Evolutionary conservation across 129 eudicot genomes (phyloP), one percentile per base, ranked within the genome.

Genomic region (Centaurea solstitialis): DNA sequence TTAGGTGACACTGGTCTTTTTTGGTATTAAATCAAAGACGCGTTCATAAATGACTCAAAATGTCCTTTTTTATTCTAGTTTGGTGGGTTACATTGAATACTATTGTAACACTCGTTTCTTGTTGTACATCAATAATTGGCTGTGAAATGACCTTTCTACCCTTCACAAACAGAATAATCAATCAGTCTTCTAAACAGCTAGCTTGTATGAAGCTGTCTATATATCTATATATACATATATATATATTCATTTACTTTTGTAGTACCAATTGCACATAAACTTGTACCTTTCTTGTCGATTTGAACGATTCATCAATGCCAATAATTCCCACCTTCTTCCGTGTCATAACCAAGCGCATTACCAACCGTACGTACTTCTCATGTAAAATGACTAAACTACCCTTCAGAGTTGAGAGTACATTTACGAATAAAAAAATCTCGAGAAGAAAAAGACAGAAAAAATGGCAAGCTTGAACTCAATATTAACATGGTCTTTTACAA

Each of bases 171-270:
- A 79, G 68, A 80, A 64, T 80, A 80, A 83, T 61, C 59, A 84
- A 76, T 79, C 75, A 68, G n/a, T 62, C 35, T 23, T 79, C 64
- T 22, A 43, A 59, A 82, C 91, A 76, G 87, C 80, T 75, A 76
- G 87, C 80, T 75, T 77, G 75, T n/a, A 72, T 65, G 67, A 50
- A 40, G 82, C 84, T 85, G 82, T 84, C 72, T 80, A n/a, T 26
- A 62, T 39, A 21, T 76, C 43, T 76, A 45, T 38, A 41, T 41
- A 41, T 41, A 41, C 9, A 41, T 41, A 41, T 8, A 41, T 41
- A 41, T 41, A 41, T 8, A 8, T 41, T 7, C 12, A 41, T 41
- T 2, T 43, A 57, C 65, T 57, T 57, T 57, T 47, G 7, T 53
- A 57, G 65, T 57, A 57, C 65, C 22, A 57, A 57, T 8, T 57